Base-by-base conservation (phyloP, 768 basidiomycete genomes). In the Clathrus columnatus region DNA sequence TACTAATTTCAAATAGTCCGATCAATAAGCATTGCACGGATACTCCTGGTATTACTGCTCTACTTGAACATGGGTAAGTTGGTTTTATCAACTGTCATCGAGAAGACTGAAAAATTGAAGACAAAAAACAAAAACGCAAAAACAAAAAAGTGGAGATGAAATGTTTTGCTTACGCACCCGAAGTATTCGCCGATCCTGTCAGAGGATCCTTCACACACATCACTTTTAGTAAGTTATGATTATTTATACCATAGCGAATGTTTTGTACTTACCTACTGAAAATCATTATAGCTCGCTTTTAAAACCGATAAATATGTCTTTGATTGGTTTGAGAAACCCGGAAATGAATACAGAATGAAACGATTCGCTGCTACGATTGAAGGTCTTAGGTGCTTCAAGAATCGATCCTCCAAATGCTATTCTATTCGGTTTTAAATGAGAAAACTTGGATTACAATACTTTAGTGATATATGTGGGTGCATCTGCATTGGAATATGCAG, bases 111-210 rank as follows among this genome's bases (percentile, higher is more conserved):
- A 27, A 23, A 5, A 17, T 24, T 14, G 46, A 14, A 23, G 8
- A 18, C 6, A 17, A 20, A 6, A 30, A 28, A 30, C 20, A 20
- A n/a, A n/a, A n/a, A n/a, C n/a, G n/a, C n/a, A n/a, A n/a, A n/a
- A n/a, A n/a, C n/a, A n/a, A n/a, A 44, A 10, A 57, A 89, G 87
- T 59, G 76, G 84, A 5, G 87, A 90, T 62, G 87, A 90, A 63
- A 76, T 88, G 85, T 0, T 80, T 85, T 10, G 82, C 83, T 5
- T 88, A 85, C 61, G 74, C 90, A 54, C 84, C 87, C 0, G 87
- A 90, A 63, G 76, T 82, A 36, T 14, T 7, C 60, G 62, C 20
- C 44, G 59, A 16, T 32, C 47, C 27, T n/a, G 48, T n/a, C 7
- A 57, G 30, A 29, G 0, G 30, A 46, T 17, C 57, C 51, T 18